A percentile compares a stretch with the other conserved stretches of the same genome.
Evolutionary conservation across 768 basidiomycete species (phyloP).

Genomic region (Pleurotus tuoliensis): DNA sequence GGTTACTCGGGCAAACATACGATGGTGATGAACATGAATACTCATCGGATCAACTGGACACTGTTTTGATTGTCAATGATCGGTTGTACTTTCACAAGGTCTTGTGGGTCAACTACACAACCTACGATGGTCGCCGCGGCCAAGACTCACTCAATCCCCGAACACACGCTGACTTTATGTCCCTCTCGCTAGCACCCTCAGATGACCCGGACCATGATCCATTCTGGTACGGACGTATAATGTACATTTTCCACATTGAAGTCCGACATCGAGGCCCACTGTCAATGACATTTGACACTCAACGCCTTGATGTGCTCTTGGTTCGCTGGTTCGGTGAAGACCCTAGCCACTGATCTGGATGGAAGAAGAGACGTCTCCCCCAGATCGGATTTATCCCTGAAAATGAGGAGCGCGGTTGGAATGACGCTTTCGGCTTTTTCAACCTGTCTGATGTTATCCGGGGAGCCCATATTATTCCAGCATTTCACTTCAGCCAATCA

Average conservation of each 20-base stretch:
- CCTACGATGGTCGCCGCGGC: slow-evolving; percentile 21
- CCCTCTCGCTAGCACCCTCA: slow-evolving; percentile 8
- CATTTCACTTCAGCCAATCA: slow-evolving; percentile 7
- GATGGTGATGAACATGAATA: slow-evolving; percentile 16
- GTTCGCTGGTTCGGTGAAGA: slow-evolving; percentile 8
- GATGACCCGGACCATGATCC: slow-evolving; percentile 11
- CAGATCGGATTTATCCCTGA: slow-evolving; percentile 9
- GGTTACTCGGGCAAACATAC: slow-evolving; percentile 14
- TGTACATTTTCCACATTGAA: slow-evolving; percentile 7
- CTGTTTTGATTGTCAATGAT: slow-evolving; percentile 15
- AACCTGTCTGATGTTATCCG: slow-evolving; percentile 11
- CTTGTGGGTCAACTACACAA: slow-evolving; percentile 23
- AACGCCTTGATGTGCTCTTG: slow-evolving; percentile 13
- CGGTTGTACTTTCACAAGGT: slow-evolving; percentile 17
- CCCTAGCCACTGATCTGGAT: background rate
- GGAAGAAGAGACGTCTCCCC: background rate
- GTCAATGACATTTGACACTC: slow-evolving; percentile 1
- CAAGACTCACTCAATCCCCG: slow-evolving; percentile 26
- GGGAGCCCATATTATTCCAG: slow-evolving; percentile 11
- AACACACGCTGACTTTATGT: slow-evolving; percentile 19
- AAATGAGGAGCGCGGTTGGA: background rate
- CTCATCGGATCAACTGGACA: slow-evolving; percentile 10
- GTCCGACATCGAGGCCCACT: background rate
- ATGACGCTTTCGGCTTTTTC: slow-evolving; percentile 9
- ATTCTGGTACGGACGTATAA: slow-evolving; percentile 16